Base-by-base conservation (phyloP, 345 rosid species). In the Citrus trifoliata region DNA sequence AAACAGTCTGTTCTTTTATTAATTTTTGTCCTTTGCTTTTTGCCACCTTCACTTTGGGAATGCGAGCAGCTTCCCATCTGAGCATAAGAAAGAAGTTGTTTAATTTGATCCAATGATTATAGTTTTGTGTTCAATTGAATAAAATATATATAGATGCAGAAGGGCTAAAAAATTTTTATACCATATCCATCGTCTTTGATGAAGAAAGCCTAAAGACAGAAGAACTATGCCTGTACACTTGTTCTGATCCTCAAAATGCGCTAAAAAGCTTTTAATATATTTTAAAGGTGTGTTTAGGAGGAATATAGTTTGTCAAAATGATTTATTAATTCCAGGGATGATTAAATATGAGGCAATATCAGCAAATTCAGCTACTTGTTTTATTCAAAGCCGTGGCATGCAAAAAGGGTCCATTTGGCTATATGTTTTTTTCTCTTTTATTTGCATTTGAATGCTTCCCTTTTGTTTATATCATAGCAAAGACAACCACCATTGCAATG, bases 41-140 rank as follows among this genome's bases (percentile, higher is more conserved):
- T 68, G 91, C 97, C 67, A 92, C 91, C 79, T 78, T 88, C 55
- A 95, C 93, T 70, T 90, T 92, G 2, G 97, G 97, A 83, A 92
- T 81, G 62, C 66, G 90, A 77, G 90, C 86, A 74, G 99, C 97
- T 88, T 96, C 99, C 99, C 99, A 96, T 88, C 99, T 96, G 67
- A 76, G 72, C 32, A 72, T 61, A 27, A 28, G 22, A 77, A 80
- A 81, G 56, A 77, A 76, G 14, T 46, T 35, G 7, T 12, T 79
- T 37, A 79, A 67, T 76, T 78, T 25, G 63, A 21, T 70, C 30
- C 24, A 62, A 59, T 14, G 42, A 33, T 68, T 60, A 59, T 25
- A 55, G 22, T 22, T 67, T 58, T 62, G 22, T 14, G 33, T 35
- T 30, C 46, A 28, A 48, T 27, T 2, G 38, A 10, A 30, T 53